A percentile compares a stretch with the other conserved stretches of the same genome.
Evolutionary conservation across 495 filamentous ascomycete species (phyloP).

Genomic region (Glarea lozoyensis): DNA sequence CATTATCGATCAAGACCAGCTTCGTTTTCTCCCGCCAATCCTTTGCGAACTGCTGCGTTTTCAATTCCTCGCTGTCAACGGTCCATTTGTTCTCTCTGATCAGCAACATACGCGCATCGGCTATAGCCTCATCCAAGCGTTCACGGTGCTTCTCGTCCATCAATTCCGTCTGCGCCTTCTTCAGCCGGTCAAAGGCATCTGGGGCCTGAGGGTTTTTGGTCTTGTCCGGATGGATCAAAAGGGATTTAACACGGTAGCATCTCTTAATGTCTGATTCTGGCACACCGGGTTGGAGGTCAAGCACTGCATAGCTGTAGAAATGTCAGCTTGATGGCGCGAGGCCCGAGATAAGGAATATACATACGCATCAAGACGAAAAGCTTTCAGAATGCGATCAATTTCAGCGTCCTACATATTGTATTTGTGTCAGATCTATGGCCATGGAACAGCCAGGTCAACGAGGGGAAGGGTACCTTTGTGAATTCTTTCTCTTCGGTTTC

Average conservation of each 20-base stretch:
- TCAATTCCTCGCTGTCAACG: conserved; percentile 76
- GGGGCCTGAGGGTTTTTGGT: conserved; percentile 85
- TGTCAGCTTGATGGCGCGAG: not conserved
- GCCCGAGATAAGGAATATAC: conserved; percentile 17
- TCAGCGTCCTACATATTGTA: conserved; percentile 66
- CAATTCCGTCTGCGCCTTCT: conserved; percentile 84
- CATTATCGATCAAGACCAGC: conserved; percentile 85
- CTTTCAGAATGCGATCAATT: conserved; percentile 86
- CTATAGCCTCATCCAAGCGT: conserved; percentile 86
- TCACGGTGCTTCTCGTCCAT: conserved; percentile 89
- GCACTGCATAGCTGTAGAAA: conserved; percentile 70
- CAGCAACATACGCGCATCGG: conserved; percentile 86
- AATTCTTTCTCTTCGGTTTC: conserved; percentile 86
- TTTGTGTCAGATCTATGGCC: conserved; percentile 15
- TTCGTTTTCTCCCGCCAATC: conserved; percentile 92
- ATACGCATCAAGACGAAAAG: conserved; percentile 85
- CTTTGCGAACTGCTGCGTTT: conserved; percentile 66
- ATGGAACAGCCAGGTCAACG: not conserved
- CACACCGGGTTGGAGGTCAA: conserved; percentile 92
- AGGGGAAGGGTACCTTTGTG: conserved; percentile 52
- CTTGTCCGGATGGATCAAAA: conserved; percentile 98
- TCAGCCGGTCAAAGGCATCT: conserved; percentile 93
- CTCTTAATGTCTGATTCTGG: conserved; percentile 94
- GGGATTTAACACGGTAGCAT: conserved; percentile 88
- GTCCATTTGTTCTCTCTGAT: conserved; percentile 93